phyloP scores from a whole-genome alignment of 78 protist species.

The Dictyostelium firmibasis region DNA sequence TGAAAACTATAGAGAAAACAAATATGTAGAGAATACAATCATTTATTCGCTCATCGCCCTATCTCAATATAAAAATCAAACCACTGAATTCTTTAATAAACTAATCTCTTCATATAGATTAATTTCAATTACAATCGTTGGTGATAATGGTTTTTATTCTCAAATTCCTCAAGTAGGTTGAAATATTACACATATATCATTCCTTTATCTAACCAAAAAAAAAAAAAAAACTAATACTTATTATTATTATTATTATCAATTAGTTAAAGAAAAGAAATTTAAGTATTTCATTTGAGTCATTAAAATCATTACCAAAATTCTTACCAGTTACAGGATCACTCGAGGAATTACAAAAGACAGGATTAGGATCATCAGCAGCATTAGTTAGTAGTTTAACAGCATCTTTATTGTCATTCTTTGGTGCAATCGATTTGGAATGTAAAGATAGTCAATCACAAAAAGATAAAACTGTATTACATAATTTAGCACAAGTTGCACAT shows the following conservation, averaged over 20 bases:
- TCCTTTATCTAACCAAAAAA: too few species aligned
- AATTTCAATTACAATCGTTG: conserved; percentile 59
- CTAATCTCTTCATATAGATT: neutral
- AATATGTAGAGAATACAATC: conserved; percentile 63
- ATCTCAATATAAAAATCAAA: neutral
- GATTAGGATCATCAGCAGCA: conserved; percentile 92
- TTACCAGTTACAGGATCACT: neutral
- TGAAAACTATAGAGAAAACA: conserved; percentile 35
- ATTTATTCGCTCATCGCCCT: conserved; percentile 8
- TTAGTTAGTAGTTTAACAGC: conserved; percentile 74
- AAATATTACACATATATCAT: too few species aligned
- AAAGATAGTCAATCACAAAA: neutral
- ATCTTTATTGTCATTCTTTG: conserved; percentile 38
- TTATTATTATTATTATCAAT: neutral
- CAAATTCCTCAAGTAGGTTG: conserved; percentile 80
- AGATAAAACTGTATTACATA: conserved; percentile 65
- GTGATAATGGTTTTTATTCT: conserved; percentile 90
- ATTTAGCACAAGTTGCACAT: conserved; percentile 89
- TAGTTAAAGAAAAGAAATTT: conserved; percentile 31
- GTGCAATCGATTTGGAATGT: conserved; percentile 3
- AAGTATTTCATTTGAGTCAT: conserved; percentile 45
- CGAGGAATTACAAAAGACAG: conserved; percentile 87
- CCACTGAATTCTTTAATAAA: neutral
- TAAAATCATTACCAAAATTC: conserved; percentile 64
- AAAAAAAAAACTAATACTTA: neutral